These are phyloP conservation scores for Xylaria sp. DNA, from an alignment of 495 filamentous ascomycete species.

Conservation along the genomic window DNA sequence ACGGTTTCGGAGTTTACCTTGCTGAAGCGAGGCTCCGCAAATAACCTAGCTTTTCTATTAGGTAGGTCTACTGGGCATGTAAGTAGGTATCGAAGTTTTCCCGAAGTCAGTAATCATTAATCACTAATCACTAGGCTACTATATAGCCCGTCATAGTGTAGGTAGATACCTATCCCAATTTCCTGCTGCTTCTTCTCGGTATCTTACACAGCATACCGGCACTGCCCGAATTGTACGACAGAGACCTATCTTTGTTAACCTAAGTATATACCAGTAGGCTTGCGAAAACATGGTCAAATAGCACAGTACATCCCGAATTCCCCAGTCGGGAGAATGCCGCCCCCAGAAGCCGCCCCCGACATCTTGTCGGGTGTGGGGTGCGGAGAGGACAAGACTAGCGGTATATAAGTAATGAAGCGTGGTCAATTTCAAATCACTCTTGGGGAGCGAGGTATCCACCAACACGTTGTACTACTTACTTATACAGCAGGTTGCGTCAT, in stretches of 20 bases:
- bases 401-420: neutral
- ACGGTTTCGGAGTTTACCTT: conserved; percentile 16
- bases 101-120: neutral
- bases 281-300: neutral
- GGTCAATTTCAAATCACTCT: conserved; percentile 21
- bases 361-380: neutral
- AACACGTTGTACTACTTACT: neutral
- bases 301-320: neutral
- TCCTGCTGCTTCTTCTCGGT: neutral
- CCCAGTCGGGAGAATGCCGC: conserved; percentile 8
- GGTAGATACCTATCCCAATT: neutral
- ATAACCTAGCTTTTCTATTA: neutral
- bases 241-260: no score
- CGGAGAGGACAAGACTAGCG: conserved; percentile 9
- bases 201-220: neutral
- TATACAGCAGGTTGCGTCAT: conserved; percentile 6
- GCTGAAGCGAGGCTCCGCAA: neutral
- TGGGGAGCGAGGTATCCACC: neutral
- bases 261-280: no score
- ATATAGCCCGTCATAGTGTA: neutral
- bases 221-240: no score
- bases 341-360: neutral
- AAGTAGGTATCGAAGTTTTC: neutral
- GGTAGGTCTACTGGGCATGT: neutral
- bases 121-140: neutral